Percentiles rank a stretch among this genome's conserved stretches.
These are phyloP conservation scores for Tolypocladium amazonense DNA, from an alignment of 2,329 filamentous ascomycete genomes.

Conservation along the genomic window DNA sequence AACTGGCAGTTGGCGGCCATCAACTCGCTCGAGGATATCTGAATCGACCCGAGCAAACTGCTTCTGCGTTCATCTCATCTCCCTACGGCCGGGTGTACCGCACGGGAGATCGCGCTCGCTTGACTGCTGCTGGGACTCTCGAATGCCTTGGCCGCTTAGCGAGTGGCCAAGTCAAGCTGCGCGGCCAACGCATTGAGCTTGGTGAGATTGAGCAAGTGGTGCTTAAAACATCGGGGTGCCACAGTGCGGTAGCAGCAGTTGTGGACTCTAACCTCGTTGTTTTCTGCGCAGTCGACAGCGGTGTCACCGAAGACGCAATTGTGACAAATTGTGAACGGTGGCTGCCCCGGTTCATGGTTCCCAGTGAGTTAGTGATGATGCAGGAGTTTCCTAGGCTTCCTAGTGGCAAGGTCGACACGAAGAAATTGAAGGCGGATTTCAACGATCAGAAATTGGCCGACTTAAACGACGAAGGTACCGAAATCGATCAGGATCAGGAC, in stretches of 20 bases:
- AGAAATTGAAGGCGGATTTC: constrained; percentile 45
- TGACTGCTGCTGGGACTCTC: constrained; percentile 57
- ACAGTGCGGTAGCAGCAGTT: constrained; percentile 56
- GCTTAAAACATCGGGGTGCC: constrained; percentile 49
- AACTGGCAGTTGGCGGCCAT: constrained; percentile 69
- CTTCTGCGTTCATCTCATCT: constrained; percentile 57
- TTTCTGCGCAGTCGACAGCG: constrained; percentile 52
- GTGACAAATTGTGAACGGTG: constrained; percentile 55
- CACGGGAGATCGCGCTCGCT: constrained; percentile 72
- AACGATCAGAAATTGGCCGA: constrained; percentile 7
- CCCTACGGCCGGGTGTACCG: constrained; percentile 64
- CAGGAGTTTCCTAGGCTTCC: constrained; percentile 60
- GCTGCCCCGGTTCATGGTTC: constrained; percentile 78
- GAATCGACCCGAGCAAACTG: constrained; percentile 68
- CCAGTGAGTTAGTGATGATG: constrained; percentile 57
- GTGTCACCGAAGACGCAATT: constrained; percentile 29
- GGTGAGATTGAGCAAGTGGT: constrained; percentile 67
- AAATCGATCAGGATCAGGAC: constrained; percentile 9
- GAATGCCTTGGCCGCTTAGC: constrained; percentile 75
- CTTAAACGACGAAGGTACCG: not conserved
- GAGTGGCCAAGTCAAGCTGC: constrained; percentile 74
- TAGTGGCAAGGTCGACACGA: constrained; percentile 76
- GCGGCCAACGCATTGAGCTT: constrained; percentile 73
- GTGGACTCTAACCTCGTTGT: constrained; percentile 59
- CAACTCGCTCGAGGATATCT: constrained; percentile 76